These are phyloP conservation scores for Achlya hypogyna DNA, from an alignment of 352 stramenopile genomes.

Conservation along the genomic window DNA sequence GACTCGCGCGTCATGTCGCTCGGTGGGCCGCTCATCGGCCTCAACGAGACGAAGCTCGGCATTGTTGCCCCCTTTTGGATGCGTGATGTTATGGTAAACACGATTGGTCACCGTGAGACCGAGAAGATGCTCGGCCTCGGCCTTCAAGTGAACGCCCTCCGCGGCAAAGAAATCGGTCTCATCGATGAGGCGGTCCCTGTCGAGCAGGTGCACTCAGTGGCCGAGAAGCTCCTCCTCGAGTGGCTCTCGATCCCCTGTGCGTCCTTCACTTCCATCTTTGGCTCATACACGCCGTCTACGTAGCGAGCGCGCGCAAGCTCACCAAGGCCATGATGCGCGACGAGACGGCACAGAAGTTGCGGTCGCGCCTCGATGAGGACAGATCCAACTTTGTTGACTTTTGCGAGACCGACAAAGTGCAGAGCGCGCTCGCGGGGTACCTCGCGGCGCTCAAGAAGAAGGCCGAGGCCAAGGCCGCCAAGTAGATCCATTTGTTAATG, in stretches of 20 bases:
- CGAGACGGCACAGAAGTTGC: constrained; percentile 52
- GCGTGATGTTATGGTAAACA: constrained; percentile 74
- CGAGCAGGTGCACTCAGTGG: constrained; percentile 64
- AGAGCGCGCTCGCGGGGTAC: constrained; percentile 73
- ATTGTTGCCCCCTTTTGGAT: constrained; percentile 84
- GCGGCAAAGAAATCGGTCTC: constrained; percentile 62
- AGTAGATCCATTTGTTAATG: not conserved
- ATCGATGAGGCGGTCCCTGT: constrained; percentile 67
- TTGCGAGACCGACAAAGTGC: constrained; percentile 68
- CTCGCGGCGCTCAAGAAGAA: constrained; percentile 76
- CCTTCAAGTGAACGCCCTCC: constrained; percentile 64
- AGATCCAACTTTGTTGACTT: constrained; percentile 65
- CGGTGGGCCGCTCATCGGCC: constrained; percentile 82
- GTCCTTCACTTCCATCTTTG: not conserved
- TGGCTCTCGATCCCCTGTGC: constrained; percentile 76
- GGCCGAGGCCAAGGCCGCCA: constrained; percentile 16
- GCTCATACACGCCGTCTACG: not conserved
- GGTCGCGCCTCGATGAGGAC: constrained; percentile 42
- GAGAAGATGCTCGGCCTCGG: constrained; percentile 81
- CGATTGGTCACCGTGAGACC: constrained; percentile 68
- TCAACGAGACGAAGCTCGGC: constrained; percentile 92
- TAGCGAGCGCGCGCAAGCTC: constrained; percentile 56
- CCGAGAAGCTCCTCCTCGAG: constrained; percentile 51
- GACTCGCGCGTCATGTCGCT: constrained; percentile 92
- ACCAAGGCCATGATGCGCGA: constrained; percentile 74